Percentiles rank a stretch among this genome's conserved stretches.
These are phyloP conservation scores for Vigna nakashimae DNA, from an alignment of 306 rosid species.

Conservation along the genomic window DNA sequence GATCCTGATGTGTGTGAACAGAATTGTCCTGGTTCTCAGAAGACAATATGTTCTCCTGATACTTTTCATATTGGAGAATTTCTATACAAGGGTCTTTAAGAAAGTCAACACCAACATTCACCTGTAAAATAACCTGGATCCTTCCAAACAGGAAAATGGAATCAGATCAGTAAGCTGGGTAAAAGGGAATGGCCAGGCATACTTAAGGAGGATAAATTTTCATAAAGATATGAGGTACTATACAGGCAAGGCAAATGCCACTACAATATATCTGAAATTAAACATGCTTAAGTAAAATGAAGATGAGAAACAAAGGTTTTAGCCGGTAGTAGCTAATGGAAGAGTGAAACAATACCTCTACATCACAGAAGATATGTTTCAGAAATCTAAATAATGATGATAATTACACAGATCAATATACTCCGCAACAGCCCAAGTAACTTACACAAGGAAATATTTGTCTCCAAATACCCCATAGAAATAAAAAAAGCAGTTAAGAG, in stretches of 20 bases:
- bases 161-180: constrained; percentile 70
- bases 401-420: constrained; percentile 23
- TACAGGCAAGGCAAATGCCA: constrained; percentile 16
- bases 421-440: constrained; percentile 39
- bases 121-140: constrained; percentile 98
- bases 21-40: constrained; percentile 57
- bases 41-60: constrained; percentile 61
- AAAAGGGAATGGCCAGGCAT: constrained; percentile 39
- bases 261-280: not conserved
- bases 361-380: not conserved
- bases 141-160: constrained; percentile 84
- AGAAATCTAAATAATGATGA: constrained; percentile 36
- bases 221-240: constrained; percentile 35
- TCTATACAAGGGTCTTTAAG: constrained; percentile 88
- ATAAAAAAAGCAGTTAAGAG: not conserved
- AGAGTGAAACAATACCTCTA: constrained; percentile 24
- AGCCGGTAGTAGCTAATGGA: not conserved
- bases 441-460: constrained; percentile 5
- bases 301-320: constrained; percentile 25
- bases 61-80: constrained; percentile 95
- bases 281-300: not conserved
- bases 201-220: constrained; percentile 30
- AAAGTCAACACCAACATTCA: constrained; percentile 85
- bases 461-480: constrained; percentile 33
- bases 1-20: constrained; percentile 61